Evolutionary conservation across 805 yeast genomes (phyloP), one percentile per base, ranked within the genome.

Genomic region (Metschnikowia baotianmanensis): DNA sequence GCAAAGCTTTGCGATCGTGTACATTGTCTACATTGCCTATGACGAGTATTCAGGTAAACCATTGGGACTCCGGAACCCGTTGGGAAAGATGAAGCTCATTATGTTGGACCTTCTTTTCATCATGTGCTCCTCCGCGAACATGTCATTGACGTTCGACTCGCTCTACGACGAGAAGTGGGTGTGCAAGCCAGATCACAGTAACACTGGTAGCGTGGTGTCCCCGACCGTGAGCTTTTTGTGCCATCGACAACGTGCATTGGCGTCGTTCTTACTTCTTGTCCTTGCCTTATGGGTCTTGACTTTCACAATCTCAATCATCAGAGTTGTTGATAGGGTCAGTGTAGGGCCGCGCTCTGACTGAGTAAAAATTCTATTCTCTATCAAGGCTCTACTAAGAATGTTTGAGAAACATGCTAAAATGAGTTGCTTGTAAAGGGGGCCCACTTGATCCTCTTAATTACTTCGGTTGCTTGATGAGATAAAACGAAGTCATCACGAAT

Each of bases 1-100:
- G 4, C 91, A 89, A 55, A 69, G 87, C 21, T 70, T 81, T 46
- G 96, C 96, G 3, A 63, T 87, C 19, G 74, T 79, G 0, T 93
- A 93, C 58, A 73, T 89, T 41, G 63, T 82, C 3, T 89, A 86
- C 61, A 86, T 91, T 59, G 80, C 96, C 2, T 81, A 80, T 55
- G 98, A 93, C 61, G 99, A 93, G 62, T 91, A 87, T 62, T 76
- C 82, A 18, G 95, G 96, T 11, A 84, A 87, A 57, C 99, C 98
- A 0, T 61, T 93, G 35, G 99, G 99, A 0, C 70, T 93, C 32
- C 75, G 99, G 51, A 78, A 87, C 46, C 95, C 97, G 0, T 69
- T 78, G 45, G 87, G 85, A 18, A 93, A 93, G 59, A 76, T 93
- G 71, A 74, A 86, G 55, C 73, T 91, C 43, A 77, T 91, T 45